Evolutionary conservation across 73 alveolate species (phyloP).

Genomic region (Symbiodinium pilosum): DNA sequence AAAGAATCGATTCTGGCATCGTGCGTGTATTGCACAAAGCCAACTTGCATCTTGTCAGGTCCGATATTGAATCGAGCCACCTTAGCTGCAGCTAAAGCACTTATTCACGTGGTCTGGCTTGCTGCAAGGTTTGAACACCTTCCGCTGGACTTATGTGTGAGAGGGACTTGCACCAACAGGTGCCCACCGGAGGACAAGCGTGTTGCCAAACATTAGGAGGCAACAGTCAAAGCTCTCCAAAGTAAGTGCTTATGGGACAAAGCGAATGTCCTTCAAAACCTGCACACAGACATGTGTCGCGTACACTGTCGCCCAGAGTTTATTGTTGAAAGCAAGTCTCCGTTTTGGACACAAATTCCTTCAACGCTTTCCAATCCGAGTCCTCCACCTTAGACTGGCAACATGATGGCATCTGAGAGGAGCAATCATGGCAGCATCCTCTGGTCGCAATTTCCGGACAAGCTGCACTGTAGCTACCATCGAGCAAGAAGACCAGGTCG

Average conservation of each 20-base stretch:
- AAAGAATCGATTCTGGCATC: not conserved
- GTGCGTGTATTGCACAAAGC: constrained; percentile 63
- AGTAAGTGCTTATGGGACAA: too few relatives aligned
- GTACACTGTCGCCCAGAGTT: too few relatives aligned
- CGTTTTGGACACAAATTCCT: constrained; percentile 19
- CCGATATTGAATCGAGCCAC: constrained; percentile 41
- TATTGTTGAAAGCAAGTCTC: constrained; percentile 25
- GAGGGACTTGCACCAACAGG: too few relatives aligned
- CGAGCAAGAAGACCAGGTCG: constrained; percentile 40
- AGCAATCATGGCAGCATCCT: not conserved
- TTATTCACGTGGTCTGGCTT: too few relatives aligned
- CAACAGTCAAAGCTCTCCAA: too few relatives aligned
- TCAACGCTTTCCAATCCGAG: constrained; percentile 7
- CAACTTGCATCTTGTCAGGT: constrained; percentile 56
- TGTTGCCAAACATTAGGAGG: too few relatives aligned
- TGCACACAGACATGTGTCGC: too few relatives aligned
- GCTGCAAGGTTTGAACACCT: too few relatives aligned
- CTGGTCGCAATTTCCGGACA: not conserved
- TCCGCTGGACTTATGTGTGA: too few relatives aligned
- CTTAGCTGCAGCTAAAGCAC: not conserved
- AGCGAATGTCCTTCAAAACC: too few relatives aligned
- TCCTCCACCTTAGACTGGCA: constrained; percentile 9
- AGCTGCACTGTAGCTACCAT: constrained; percentile 39
- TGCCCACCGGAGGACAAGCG: too few relatives aligned
- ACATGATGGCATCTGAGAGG: not conserved